Evolutionary conservation across 208 protist species (phyloP), one percentile per base, ranked within the genome.

Genomic region (Lotmaria passim): DNA sequence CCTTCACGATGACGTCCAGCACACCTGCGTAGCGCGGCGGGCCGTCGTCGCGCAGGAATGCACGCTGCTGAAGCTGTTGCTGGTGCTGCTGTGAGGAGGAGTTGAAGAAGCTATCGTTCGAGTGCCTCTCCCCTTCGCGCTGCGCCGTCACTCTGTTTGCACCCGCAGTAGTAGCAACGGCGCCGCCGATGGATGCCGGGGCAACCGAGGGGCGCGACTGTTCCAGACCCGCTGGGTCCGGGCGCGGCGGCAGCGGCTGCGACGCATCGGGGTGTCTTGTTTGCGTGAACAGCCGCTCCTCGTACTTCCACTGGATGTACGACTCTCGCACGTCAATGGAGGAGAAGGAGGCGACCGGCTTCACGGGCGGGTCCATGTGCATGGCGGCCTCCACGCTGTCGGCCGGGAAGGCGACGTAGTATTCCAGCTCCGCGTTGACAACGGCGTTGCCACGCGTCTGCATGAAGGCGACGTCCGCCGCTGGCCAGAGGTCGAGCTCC

Each of bases 391-490:
- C 75, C 28, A 81, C 59, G 31, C 57, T 75, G 48, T 58, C 73
- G 7, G 46, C 33, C 6, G 79, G 76, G 50, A 81, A 81, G 41
- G 55, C 47, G 2, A 84, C 71, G 72, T 57, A 67, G 64, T 77
- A 91, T 75, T 93, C 88, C 55, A 93, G 69, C 70, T 91, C 85
- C 17, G 44, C 71, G 62, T 93, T 93, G 31, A 85, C 73, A 4
- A 66, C 47, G 14, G 43, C 69, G 71, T 93, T 93, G 44, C 88
- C 88, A 36, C 81, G 71, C 12, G 31, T 62, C n/a, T 65, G 61
- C 83, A 93, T 91, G 64, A 85, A 91, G 52, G 50, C 74, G 12
- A 91, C 46, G 36, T 91, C 81, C 33, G 63, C 73, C 4, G 47
- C 57, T 10, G 76, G 73, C 85, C 88, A 93, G 44, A 73, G 44